Conservation (phyloP, 495 filamentous ascomycete genomes). For the Aspergillus homomorphus region DNA sequence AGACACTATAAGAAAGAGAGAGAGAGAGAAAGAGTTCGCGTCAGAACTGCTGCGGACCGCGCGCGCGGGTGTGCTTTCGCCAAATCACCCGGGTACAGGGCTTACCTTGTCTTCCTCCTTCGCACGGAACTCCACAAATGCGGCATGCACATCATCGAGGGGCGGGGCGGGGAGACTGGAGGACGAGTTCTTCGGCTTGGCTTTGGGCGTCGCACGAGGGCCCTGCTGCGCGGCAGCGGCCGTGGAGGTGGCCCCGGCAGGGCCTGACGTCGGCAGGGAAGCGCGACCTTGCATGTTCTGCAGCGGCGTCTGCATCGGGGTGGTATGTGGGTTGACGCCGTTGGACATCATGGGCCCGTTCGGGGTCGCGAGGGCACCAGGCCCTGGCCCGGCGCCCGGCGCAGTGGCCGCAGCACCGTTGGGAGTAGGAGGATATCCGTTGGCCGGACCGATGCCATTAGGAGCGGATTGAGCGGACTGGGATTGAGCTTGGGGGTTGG, state of each 20-base stretch:
- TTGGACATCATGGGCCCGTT: conserved; percentile 45
- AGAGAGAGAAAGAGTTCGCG: conserved; percentile 10
- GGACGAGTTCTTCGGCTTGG: conserved; percentile 38
- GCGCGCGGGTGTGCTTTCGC: too few relatives aligned
- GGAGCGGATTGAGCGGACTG: conserved; percentile 38
- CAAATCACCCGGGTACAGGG: neutral
- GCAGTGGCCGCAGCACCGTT: conserved; percentile 38
- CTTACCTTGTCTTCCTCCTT: conserved; percentile 58
- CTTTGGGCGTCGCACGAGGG: conserved; percentile 41
- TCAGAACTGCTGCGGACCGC: neutral
- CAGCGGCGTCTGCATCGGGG: conserved; percentile 44
- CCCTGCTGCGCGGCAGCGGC: conserved; percentile 29
- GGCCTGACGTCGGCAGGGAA: conserved; percentile 38
- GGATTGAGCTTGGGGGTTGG: conserved; percentile 41
- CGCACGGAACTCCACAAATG: conserved; percentile 55
- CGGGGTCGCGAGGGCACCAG: conserved; percentile 35
- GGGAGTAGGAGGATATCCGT: conserved; percentile 48
- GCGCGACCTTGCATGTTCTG: conserved; percentile 39
- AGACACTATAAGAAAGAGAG: conserved; percentile 38
- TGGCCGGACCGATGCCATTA: conserved; percentile 43
- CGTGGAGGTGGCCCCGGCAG: conserved; percentile 30
- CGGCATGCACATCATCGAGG: conserved; percentile 53
- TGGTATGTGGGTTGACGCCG: conserved; percentile 45
- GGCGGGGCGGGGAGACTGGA: conserved; percentile 45
- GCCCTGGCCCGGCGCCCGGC: conserved; percentile 30